phyloP scores from a whole-genome alignment of 192 early-diverging fungal species.

The Rhizophagus prolifer region DNA sequence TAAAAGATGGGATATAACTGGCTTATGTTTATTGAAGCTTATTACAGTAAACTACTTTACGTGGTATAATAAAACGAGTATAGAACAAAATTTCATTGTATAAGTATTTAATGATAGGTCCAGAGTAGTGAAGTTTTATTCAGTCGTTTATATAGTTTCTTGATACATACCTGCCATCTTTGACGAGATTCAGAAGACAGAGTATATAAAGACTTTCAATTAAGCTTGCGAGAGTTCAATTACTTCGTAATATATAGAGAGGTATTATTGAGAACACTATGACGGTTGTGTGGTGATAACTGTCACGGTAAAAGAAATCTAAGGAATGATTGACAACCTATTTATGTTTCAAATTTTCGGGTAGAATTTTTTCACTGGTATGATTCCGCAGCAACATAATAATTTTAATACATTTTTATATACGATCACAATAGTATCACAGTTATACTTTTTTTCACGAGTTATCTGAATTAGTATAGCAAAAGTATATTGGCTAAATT shows the following conservation, averaged over 20 bases:
- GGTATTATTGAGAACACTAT: background rate
- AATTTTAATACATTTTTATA: no score
- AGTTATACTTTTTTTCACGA: no score
- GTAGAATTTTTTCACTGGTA: background rate
- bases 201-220: background rate
- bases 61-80: background rate
- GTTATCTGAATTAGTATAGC: no score
- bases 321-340: background rate
- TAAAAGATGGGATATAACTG: background rate
- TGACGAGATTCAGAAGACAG: slow-evolving; percentile 9
- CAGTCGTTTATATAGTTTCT: background rate
- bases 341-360: background rate
- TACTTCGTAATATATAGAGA: background rate
- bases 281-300: background rate
- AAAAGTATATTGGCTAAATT: no score
- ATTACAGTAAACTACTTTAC: no score
- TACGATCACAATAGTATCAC: no score
- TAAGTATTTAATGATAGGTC: background rate
- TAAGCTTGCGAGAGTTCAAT: background rate
- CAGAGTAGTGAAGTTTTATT: background rate
- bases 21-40: slow-evolving; percentile 3
- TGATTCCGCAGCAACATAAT: no score
- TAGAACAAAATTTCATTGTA: background rate
- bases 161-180: slow-evolving; percentile 17
- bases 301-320: background rate